Base-by-base conservation (phyloP, 2,329 filamentous ascomycete species). In the Knoxdaviesia capensis region DNA sequence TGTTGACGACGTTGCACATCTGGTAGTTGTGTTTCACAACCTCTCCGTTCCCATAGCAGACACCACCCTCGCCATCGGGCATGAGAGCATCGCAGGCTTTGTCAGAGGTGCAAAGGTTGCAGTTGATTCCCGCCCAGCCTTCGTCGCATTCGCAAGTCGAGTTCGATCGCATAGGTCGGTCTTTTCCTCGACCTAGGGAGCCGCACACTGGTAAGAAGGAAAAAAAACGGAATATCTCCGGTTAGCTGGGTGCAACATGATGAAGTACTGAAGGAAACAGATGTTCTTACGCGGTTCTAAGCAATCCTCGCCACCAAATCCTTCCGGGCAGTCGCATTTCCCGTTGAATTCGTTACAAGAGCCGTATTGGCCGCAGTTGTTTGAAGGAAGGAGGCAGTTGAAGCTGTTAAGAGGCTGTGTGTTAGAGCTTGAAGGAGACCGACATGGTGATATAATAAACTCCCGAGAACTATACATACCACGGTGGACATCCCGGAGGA, bases 41-140 rank as follows among this genome's bases (percentile, higher is more conserved):
- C 50, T 93, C 75, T 38, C 88, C 88, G 50, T 88, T 79, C 53
- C 83, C 80, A 57, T 94, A 96, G 63, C 90, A 98, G 7, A 94
- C 77, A 32, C 86, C 90, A 38, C 79, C 85, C 46, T 84, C 72
- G 4, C 73, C 73, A 9, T 79, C 76, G 4, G 84, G 83, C 77
- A 93, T 93, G 59, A 98, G 65, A 33, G 83, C 77, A 56, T 90
- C 75, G 54, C 90, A 98, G 10, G 82, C 87, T 50, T 80, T 66
- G 56, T 96, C 70, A 4, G 77, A 75, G 46, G 80, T 77, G 61
- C 90, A 98, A 44, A 98, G 84, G 53, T 90, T 98, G 72, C 90
- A 98, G 65, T 98, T 98, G 62, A 98, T 88, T 48, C 90, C 90
- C 36, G 74, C 74, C 90, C 90, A 98, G 43, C 90, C 90, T 34